Evolutionary conservation across 1,284 basidiomycete species (phyloP).

Genomic region (Chalciporus sp.): DNA sequence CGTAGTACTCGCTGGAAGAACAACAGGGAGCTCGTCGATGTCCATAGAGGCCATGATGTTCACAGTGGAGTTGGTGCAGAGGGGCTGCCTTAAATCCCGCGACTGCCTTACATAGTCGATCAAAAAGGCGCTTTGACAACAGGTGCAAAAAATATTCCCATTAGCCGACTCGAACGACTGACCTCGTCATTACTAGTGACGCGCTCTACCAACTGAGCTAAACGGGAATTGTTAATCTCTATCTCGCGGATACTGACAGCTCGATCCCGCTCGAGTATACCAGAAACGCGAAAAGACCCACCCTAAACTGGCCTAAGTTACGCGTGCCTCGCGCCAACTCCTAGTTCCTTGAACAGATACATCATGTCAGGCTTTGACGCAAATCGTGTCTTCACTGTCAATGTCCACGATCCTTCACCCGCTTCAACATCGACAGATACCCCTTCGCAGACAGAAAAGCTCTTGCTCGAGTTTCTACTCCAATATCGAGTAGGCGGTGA

Average conservation of each 20-base stretch:
- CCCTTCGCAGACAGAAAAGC: constrained; percentile 78
- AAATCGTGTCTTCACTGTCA: constrained; percentile 78
- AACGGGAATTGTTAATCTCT: constrained; percentile 41
- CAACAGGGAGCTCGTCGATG: constrained; percentile 72
- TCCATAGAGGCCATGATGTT: constrained; percentile 71
- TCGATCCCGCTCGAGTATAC: too few relatives aligned
- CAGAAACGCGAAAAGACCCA: constrained; percentile 44
- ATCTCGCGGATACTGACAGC: too few relatives aligned
- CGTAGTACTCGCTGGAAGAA: constrained; percentile 65
- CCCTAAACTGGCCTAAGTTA: constrained; percentile 42
- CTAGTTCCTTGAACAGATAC: constrained; percentile 11
- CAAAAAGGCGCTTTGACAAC: not conserved
- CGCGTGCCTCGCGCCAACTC: constrained; percentile 7
- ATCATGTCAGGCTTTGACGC: constrained; percentile 74
- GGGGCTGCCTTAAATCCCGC: not conserved
- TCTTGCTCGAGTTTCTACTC: constrained; percentile 83
- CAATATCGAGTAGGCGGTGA: constrained; percentile 87
- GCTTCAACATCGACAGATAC: constrained; percentile 60
- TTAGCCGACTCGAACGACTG: constrained; percentile 55
- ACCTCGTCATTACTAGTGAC: constrained; percentile 61
- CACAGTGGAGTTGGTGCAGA: not conserved
- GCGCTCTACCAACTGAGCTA: constrained; percentile 65
- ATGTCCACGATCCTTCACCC: constrained; percentile 63
- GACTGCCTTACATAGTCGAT: not conserved
- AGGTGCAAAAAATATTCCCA: constrained; percentile 37